These are phyloP conservation scores for Cladophialophora exuberans DNA, from an alignment of 2,329 filamentous ascomycete species.

Conservation along the genomic window DNA sequence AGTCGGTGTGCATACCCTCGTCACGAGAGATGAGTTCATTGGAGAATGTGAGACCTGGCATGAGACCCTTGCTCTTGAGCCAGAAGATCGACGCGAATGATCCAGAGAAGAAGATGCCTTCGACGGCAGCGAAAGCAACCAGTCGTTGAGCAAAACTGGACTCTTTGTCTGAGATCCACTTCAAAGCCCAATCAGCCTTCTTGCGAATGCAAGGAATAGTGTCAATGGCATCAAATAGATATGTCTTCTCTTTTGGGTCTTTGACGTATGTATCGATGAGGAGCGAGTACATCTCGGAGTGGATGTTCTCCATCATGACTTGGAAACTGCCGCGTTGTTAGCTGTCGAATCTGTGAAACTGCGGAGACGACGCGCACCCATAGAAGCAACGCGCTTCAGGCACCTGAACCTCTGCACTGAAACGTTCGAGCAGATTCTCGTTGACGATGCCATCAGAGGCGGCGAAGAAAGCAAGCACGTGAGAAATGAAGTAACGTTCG, in stretches of 20 bases:
- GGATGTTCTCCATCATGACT: constrained; percentile 93
- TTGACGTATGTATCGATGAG: constrained; percentile 99
- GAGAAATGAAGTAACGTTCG: constrained; percentile 97
- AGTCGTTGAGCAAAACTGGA: constrained; percentile 95
- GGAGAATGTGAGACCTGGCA: constrained; percentile 98
- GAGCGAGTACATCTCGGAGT: constrained; percentile 98
- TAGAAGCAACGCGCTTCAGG: constrained; percentile 99
- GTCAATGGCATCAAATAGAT: constrained; percentile 98
- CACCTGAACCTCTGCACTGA: constrained; percentile 94
- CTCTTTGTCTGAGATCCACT: constrained; percentile 91
- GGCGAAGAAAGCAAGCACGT: constrained; percentile 98
- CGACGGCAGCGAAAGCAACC: constrained; percentile 94
- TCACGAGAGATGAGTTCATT: constrained; percentile 99
- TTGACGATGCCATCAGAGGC: constrained; percentile 99
- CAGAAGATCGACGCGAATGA: constrained; percentile 99
- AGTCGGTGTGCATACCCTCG: constrained; percentile 98
- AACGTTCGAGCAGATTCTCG: constrained; percentile 97
- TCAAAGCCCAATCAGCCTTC: constrained; percentile 97
- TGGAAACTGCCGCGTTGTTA: constrained; percentile 69
- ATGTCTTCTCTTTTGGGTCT: constrained; percentile 88
- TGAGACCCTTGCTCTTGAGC: constrained; percentile 99
- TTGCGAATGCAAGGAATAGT: constrained; percentile 98
- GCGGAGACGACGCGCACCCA: constrained; percentile 43
- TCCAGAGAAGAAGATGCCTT: constrained; percentile 99
- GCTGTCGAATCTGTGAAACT: not conserved